Base-by-base conservation (phyloP, 331 rosid genomes). In the Pyracantha coccinea region DNA sequence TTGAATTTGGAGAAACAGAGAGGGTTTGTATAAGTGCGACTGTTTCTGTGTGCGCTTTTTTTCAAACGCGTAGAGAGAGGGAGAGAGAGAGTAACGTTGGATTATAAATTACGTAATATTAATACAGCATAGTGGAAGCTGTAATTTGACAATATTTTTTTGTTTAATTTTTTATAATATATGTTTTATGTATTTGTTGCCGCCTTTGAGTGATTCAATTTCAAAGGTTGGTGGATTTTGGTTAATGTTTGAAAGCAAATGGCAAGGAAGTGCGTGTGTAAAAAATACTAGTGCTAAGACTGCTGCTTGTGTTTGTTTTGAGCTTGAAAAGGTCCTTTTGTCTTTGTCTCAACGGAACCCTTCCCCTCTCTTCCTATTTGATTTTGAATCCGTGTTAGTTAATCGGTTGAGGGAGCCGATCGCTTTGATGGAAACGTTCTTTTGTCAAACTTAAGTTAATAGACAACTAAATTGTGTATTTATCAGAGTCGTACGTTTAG, bases 141-240 rank as follows among this genome's bases (percentile, higher is more conserved):
- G 81, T 77, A 27, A 15, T 78, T 66, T 25, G 21, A 80, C 23
- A 61, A 73, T 20, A 71, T 15, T 8, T 7, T 59, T 24, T 1
- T 24, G 4, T n/a, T 53, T 52, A 1, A n/a, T 2, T 31, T 41
- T 35, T 65, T 21, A 8, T 3, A 3, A 4, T 41, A 27, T 9
- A 13, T 24, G 10, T 4, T 77, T 55, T 23, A 20, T 21, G 27
- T 7, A 29, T 60, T 19, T 13, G 24, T 20, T 58, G 76, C 84
- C 81, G 74, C 73, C 78, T 31, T 75, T 79, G 88, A 82, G 75
- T 24, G 58, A 70, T 77, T 89, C 85, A 83, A 74, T 72, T 41
- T 3, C 47, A 50, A 72, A 60, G 62, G 55, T 44, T 14, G 33
- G 41, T 58, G 71, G 57, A 65, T 14, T 52, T 70, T 20, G 55